These are phyloP conservation scores for Sphaerobolus stellatus DNA, from an alignment of 1,284 basidiomycete genomes.

Conservation along the genomic window DNA sequence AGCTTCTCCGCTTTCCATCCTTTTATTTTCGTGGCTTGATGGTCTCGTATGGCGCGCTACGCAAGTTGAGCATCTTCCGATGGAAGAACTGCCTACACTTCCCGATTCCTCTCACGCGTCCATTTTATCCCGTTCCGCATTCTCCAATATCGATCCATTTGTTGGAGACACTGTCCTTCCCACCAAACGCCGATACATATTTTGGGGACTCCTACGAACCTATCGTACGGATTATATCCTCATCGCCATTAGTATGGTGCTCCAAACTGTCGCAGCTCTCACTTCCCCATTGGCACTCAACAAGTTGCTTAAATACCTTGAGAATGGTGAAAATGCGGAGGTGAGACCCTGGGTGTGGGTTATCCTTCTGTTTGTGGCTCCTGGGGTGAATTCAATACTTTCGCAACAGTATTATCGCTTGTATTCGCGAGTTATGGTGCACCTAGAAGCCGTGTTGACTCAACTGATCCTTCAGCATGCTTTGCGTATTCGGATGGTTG, in stretches of 20 bases:
- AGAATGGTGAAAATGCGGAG: constrained; percentile 28
- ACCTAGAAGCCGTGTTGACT: constrained; percentile 50
- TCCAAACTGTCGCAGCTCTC: constrained; percentile 20
- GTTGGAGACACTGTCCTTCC: constrained; percentile 14
- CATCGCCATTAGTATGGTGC: constrained; percentile 17
- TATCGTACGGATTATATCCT: constrained; percentile 18
- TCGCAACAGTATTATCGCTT: background rate
- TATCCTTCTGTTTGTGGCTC: constrained; percentile 36
- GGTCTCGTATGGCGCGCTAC: constrained; percentile 31
- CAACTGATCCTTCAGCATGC: constrained; percentile 59
- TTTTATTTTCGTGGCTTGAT: constrained; percentile 33
- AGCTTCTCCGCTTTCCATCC: constrained; percentile 30
- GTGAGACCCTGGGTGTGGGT: constrained; percentile 40
- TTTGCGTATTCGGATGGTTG: constrained; percentile 52
- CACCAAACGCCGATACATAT: constrained; percentile 33
- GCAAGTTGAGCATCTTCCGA: constrained; percentile 28
- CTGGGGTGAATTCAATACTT: constrained; percentile 21
- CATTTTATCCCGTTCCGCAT: background rate
- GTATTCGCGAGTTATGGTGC: constrained; percentile 34
- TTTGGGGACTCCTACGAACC: constrained; percentile 25
- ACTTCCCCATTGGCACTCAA: constrained; percentile 35
- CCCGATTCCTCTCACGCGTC: constrained; percentile 46
- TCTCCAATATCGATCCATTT: background rate
- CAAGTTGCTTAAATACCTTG: constrained; percentile 33
- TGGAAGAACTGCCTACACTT: constrained; percentile 41